These are phyloP conservation scores for Dactylorhiza incarnata DNA, from an alignment of 106 monocot genomes.

Conservation along the genomic window DNA sequence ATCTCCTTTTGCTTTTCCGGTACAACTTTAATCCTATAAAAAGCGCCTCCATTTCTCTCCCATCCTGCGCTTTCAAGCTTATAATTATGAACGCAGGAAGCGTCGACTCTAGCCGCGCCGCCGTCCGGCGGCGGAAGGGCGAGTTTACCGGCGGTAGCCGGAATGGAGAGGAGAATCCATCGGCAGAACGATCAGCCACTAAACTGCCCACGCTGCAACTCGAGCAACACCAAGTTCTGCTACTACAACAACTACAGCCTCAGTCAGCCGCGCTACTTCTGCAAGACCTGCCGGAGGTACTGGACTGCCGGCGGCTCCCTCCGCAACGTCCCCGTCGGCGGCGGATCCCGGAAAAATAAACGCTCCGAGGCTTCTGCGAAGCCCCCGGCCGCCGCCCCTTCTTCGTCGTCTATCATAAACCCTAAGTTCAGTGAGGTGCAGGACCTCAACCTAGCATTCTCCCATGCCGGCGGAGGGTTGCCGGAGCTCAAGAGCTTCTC, in stretches of 20 bases:
- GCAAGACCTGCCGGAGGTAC: conserved; percentile 70
- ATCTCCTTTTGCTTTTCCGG: too few species aligned
- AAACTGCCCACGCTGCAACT: conserved; percentile 65
- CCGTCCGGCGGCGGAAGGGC: neutral
- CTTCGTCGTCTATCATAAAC: conserved; percentile 14
- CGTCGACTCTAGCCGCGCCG: too few species aligned
- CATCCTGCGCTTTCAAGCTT: too few species aligned
- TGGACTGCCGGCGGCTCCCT: conserved; percentile 78
- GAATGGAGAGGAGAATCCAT: conserved; percentile 34
- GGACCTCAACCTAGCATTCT: conserved; percentile 41
- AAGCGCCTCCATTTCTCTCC: too few species aligned
- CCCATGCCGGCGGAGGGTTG: conserved; percentile 14
- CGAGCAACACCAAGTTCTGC: conserved; percentile 75
- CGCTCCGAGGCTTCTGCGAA: conserved; percentile 22
- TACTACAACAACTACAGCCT: conserved; percentile 90
- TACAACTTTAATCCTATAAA: too few species aligned
- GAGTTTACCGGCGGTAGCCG: conserved; percentile 16
- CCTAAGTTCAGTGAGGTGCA: conserved; percentile 41
- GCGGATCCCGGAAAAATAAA: conserved; percentile 72
- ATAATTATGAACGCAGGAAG: too few species aligned
- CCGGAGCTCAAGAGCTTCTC: conserved; percentile 21
- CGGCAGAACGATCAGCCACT: conserved; percentile 54
- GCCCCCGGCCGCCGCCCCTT: conserved; percentile 9
- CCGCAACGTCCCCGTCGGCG: conserved; percentile 65
- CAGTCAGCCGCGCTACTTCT: conserved; percentile 76